phyloP scores from a whole-genome alignment of 352 stramenopile genomes.

The Pilasporangium apinafurcum region DNA sequence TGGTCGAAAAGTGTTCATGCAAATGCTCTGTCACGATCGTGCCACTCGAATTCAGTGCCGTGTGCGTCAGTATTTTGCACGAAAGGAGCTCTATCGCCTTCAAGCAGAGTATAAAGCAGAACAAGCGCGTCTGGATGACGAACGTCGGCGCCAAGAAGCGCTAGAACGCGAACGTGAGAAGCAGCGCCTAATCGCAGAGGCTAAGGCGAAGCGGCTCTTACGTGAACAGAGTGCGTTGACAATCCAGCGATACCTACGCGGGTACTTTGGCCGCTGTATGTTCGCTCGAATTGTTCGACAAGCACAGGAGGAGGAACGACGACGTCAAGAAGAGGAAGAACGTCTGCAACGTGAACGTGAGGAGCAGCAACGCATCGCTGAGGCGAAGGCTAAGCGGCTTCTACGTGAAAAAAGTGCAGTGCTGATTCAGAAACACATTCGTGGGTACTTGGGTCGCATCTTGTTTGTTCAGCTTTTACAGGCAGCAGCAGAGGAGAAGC shows the following conservation, averaged over 20 bases:
- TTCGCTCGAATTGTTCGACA: constrained; percentile 28
- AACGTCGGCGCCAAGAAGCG: constrained; percentile 12
- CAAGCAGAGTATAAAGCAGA: constrained; percentile 20
- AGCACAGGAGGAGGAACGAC: constrained; percentile 24
- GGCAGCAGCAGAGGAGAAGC: constrained; percentile 19
- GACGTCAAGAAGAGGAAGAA: constrained; percentile 26
- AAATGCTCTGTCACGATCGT: constrained; percentile 24
- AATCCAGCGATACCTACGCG: constrained; percentile 39
- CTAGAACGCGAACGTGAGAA: constrained; percentile 25
- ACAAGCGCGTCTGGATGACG: constrained; percentile 15
- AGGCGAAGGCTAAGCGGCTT: constrained; percentile 8
- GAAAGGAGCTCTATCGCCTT: constrained; percentile 20
- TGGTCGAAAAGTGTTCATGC: constrained; percentile 27
- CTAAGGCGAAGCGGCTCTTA: constrained; percentile 6
- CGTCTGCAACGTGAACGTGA: constrained; percentile 3
- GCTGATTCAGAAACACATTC: too few relatives aligned
- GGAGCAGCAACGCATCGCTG: constrained; percentile 8
- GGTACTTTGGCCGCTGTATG: constrained; percentile 36
- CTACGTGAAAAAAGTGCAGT: too few relatives aligned
- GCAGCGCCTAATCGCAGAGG: constrained; percentile 6
- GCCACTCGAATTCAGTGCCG: constrained; percentile 46
- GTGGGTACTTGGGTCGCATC: too few relatives aligned
- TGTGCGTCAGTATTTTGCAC: constrained; percentile 25
- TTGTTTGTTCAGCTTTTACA: too few relatives aligned
- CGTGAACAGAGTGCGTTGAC: constrained; percentile 25